Percentiles rank a stretch among this genome's conserved stretches.
phyloP scores from a whole-genome alignment of 768 basidiomycete species.

The Lentinula detonsa region DNA sequence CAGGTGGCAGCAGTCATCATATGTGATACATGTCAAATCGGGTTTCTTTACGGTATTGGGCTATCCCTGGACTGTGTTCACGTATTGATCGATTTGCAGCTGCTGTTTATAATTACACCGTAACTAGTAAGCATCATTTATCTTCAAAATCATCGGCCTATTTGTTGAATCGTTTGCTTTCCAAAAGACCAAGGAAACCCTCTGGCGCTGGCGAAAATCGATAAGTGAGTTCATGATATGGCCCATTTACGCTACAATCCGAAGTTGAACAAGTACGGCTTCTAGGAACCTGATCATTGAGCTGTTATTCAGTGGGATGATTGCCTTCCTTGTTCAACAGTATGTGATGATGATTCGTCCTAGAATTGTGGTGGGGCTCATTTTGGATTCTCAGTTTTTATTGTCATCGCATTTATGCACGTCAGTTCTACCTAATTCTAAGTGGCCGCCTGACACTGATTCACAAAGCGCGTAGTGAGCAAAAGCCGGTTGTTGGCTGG shows the following conservation, averaged over 20 bases:
- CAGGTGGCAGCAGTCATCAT: slow-evolving; percentile 3
- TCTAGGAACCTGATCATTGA: slow-evolving; percentile 7
- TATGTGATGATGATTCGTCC: neutral
- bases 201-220: neutral
- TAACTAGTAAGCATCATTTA: slow-evolving; percentile 4
- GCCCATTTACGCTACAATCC: no score
- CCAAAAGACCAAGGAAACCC: slow-evolving; percentile 4
- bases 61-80: neutral
- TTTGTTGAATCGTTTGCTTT: neutral
- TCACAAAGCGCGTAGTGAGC: neutral
- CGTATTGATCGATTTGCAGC: neutral
- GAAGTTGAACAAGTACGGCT: neutral
- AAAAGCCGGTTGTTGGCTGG: slow-evolving; percentile 1
- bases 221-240: neutral
- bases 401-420: neutral
- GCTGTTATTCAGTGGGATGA: slow-evolving; percentile 8
- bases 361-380: neutral
- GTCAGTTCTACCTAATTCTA: neutral
- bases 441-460: neutral
- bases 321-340: slow-evolving; percentile 8
- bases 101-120: slow-evolving; percentile 9
- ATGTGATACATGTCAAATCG: slow-evolving; percentile 9
- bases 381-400: neutral
- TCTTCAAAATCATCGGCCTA: no score
- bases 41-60: slow-evolving; percentile 5